phyloP scores from a whole-genome alignment of 495 filamentous ascomycete species.

The Amniculicola lignicola region DNA sequence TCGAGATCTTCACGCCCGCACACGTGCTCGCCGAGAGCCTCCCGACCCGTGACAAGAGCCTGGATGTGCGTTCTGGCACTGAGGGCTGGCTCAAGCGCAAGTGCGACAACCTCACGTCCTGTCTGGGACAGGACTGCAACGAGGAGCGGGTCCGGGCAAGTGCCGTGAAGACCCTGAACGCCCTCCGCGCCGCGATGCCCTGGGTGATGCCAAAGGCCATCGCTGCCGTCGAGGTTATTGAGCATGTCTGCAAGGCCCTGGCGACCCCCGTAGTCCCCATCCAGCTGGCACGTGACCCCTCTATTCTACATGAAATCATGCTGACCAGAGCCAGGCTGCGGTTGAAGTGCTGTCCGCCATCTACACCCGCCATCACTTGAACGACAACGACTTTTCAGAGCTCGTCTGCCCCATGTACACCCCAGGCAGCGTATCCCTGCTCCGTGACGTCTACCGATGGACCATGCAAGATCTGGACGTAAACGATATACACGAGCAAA shows the following conservation, averaged over 20 bases:
- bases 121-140: conserved; percentile 60
- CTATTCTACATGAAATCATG: too few relatives aligned
- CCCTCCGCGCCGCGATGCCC: conserved; percentile 69
- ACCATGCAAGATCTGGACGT: conserved; percentile 64
- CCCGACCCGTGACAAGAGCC: conserved; percentile 60
- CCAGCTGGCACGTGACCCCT: conserved; percentile 58
- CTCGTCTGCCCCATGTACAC: conserved; percentile 77
- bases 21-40: conserved; percentile 69
- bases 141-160: conserved; percentile 63
- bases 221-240: conserved; percentile 62
- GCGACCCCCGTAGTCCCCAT: conserved; percentile 69
- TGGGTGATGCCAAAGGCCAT: conserved; percentile 87
- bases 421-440: conserved; percentile 64
- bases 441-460: conserved; percentile 77
- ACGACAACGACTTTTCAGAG: conserved; percentile 73
- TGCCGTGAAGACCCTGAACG: conserved; percentile 69
- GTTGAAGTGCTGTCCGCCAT: conserved; percentile 80
- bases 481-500: conserved; percentile 79
- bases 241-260: conserved; percentile 70
- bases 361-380: conserved; percentile 69
- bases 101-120: conserved; percentile 68
- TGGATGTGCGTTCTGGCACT: conserved; percentile 65
- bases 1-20: conserved; percentile 86
- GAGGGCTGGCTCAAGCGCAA: conserved; percentile 86
- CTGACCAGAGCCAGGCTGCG: conserved; percentile 59